Evolutionary conservation across 2,329 filamentous ascomycete species (phyloP), one percentile per base, ranked within the genome.

Genomic region (Aspergillus fructus): DNA sequence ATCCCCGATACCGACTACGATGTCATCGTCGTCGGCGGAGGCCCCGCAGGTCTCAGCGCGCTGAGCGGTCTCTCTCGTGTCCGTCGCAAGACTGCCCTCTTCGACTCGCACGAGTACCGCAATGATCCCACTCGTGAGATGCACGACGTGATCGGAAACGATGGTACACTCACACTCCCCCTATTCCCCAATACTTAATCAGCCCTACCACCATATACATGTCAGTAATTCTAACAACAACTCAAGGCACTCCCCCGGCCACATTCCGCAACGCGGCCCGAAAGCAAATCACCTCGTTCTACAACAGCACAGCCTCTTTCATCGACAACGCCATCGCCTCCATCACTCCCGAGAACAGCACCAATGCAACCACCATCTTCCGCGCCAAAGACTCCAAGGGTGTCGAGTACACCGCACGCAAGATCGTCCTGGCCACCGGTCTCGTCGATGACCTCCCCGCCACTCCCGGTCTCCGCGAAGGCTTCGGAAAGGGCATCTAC

Each of bases 101-200:
- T 87, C 53, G 85, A 87, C 66, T 85, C 82, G 19, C 81, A 79
- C 12, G 74, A 78, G 30, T 87, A 87, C 62, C 81, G 85, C 51
- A 87, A 87, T 64, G 76, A 53, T 1, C 72, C 77, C 0, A 86
- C 85, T 0, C 72, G 84, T 13, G 79, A 85, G 61, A 82, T 86
- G 77, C 85, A 87, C 68, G 85, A 87, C 66, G 81, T 87, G 0
- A 74, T 86, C 24, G 84, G 83, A 3, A 83, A 79, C 56, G 84
- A 87, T 51, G 84, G 84, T 85, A 65, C 33, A 12, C 8, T 17
- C 43, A 21, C 21, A 21, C 21, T 17, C 52, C 23, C n/a, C 9
- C 43, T 7, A 21, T 21, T 21, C 21, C 15, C 21, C n/a, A 59
- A 37, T 58, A 53, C 6, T 3, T 27, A 19, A 17, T 3, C 55